Base-by-base conservation (phyloP, 768 basidiomycete species). In the Russula ochroleuca region DNA sequence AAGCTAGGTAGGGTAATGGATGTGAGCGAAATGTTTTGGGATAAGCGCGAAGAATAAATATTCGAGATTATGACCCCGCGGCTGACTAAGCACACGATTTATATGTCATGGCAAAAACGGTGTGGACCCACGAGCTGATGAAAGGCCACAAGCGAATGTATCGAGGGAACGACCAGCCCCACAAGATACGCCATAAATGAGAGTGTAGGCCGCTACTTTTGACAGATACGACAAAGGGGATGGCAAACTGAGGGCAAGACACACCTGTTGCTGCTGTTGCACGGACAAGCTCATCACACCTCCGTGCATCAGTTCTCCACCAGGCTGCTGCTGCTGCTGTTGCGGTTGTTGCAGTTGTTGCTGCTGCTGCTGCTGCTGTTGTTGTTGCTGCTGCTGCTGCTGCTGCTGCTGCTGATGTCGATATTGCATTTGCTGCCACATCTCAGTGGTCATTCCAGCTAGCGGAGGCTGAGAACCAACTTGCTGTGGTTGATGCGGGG, bases 51-150 rank as follows among this genome's bases (percentile, higher is more conserved):
- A 35, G 23, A 28, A 28, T 40, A 58, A 65, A 57, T 33, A 47
- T 35, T 35, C 14, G 43, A n/a, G 47, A 48, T 38, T 49, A 28
- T 40, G 43, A 31, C 17, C 38, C 47, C 45, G 59, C n/a, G 38
- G 63, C 63, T 64, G 43, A 67, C 54, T 57, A 57, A 66, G 61
- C 67, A 47, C 52, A 47, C 60, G 60, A 67, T 66, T 52, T 49
- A 51, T 47, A 43, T 60, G 58, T 59, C 62, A 54, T 64, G 57
- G 54, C 52, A 50, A 62, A 63, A 64, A 53, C 59, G 47, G 40
- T 60, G 63, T 31, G 43, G 37, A 23, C 53, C 58, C 63, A 64
- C 51, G 59, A 41, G 45, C 63, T 64, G 59, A 64, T 64, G 59
- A 41, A 56, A 15, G 40, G 59, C 21, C 31, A 55, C 45, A 43